Base-by-base conservation (phyloP, 495 filamentous ascomycete species). In the Talaromyces borbonicus region DNA sequence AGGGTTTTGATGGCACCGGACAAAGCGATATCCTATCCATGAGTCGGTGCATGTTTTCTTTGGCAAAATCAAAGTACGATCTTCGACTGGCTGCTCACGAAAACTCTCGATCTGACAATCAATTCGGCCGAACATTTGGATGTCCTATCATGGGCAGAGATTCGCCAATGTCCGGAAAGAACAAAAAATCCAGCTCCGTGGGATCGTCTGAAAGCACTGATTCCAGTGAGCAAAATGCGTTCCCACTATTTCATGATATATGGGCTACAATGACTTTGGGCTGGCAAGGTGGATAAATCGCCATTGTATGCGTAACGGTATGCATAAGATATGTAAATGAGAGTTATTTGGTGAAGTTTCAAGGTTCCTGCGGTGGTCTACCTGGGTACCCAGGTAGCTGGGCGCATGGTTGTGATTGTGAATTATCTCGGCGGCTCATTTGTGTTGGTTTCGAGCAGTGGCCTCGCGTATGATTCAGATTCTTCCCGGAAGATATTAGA, bases 91-190 rank as follows among this genome's bases (percentile, higher is more conserved):
- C 41, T 12, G 19, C 24, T 15, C 22, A 31, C 9, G 16, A 19
- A 9, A 27, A 22, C 8, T 20, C n/a, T 2, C 41, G 19, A 43
- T 43, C 23, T n/a, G 22, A 12, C 9, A 5, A 24, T 12, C 39
- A 22, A 2, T 12, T 20, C 25, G 22, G 26, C 14, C 24, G 26
- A 7, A 16, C 19, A 22, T 44, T 44, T 16, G 41, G 41, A 8
- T 44, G 41, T 31, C 41, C 41, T 44, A 27, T 44, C n/a, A 44
- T 44, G 41, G 9, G 18, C 26, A 18, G 41, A 44, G 32, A 20
- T 27, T 44, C 32, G 25, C 11, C 15, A 32, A 16, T 16, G 32
- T 44, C 41, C 24, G 16, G 11, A n/a, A 18, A 44, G 18, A 14
- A 30, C 4, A 19, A 27, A 27, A 7, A 44, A 30, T 20, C 41